Conservation (phyloP, 345 rosid genomes). For the Citrus reticulata region DNA sequence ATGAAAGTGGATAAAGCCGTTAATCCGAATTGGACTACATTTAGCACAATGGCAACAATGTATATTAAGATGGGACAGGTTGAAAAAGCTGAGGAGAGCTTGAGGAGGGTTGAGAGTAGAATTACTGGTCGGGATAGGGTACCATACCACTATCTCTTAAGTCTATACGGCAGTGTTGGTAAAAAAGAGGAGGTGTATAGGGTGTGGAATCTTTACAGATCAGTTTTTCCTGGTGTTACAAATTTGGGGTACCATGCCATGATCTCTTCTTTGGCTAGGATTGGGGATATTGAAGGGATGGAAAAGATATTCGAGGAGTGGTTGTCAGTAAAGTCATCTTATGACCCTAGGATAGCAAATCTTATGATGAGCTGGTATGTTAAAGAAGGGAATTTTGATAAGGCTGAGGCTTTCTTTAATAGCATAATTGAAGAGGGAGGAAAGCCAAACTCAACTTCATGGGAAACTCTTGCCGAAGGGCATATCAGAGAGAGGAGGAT, state of each 20-base stretch:
- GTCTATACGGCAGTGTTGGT: conserved; percentile 72
- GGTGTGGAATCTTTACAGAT: conserved; percentile 77
- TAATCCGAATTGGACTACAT: conserved; percentile 87
- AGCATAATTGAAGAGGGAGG: conserved; percentile 73
- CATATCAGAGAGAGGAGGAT: conserved; percentile 43
- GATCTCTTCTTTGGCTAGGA: conserved; percentile 63
- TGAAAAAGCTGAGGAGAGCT: conserved; percentile 79
- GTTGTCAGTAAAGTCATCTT: conserved; percentile 59
- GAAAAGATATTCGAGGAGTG: conserved; percentile 77
- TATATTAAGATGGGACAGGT: conserved; percentile 69
- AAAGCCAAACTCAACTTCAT: conserved; percentile 65
- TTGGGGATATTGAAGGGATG: conserved; percentile 71
- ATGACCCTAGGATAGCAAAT: conserved; percentile 82
- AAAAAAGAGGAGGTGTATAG: conserved; percentile 68
- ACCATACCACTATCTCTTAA: conserved; percentile 85
- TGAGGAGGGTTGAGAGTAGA: conserved; percentile 76
- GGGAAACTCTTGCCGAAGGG: conserved; percentile 91
- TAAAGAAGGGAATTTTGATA: conserved; percentile 55
- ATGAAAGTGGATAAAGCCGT: conserved; percentile 61
- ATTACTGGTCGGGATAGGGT: conserved; percentile 76
- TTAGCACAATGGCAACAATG: conserved; percentile 89
- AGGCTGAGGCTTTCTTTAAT: conserved; percentile 53
- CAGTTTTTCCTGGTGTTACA: conserved; percentile 68
- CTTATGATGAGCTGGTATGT: conserved; percentile 62
- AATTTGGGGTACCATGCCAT: conserved; percentile 82